These are phyloP conservation scores for Aspergillus leporis DNA, from an alignment of 495 filamentous ascomycete genomes.

Conservation along the genomic window DNA sequence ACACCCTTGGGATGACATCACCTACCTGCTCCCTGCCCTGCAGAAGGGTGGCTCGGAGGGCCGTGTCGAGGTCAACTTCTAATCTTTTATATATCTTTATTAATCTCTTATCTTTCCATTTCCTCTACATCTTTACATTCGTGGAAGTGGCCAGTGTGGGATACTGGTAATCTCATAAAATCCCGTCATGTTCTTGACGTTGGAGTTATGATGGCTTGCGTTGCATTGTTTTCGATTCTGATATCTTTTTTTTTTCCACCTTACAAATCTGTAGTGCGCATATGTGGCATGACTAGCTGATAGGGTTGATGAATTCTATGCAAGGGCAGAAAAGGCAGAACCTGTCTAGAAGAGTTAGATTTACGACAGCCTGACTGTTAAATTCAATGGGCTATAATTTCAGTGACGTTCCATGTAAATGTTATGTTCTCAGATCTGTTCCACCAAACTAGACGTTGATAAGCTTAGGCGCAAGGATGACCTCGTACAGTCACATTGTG, in stretches of 20 bases:
- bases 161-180: conserved; percentile 26
- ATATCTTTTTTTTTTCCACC: conserved; percentile 24
- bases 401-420: neutral
- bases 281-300: conserved; percentile 37
- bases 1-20: conserved; percentile 98
- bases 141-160: conserved; percentile 19
- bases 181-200: conserved; percentile 38
- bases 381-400: conserved; percentile 3
- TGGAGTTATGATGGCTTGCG: conserved; percentile 47
- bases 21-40: conserved; percentile 87
- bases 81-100: conserved; percentile 40
- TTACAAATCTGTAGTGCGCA: conserved; percentile 35
- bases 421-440: neutral
- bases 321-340: conserved; percentile 4
- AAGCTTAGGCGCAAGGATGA: too few relatives aligned
- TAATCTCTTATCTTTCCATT: conserved; percentile 8
- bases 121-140: conserved; percentile 18
- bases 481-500: too few relatives aligned
- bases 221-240: conserved; percentile 39
- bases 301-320: conserved; percentile 29
- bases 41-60: conserved; percentile 76
- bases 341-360: conserved; percentile 2
- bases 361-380: conserved; percentile 1
- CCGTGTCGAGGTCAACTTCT: conserved; percentile 85
- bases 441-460: too few relatives aligned